Evolutionary conservation across 2,329 filamentous ascomycete species (phyloP), one percentile per base, ranked within the genome.

Genomic region (Colletotrichum shisoi): DNA sequence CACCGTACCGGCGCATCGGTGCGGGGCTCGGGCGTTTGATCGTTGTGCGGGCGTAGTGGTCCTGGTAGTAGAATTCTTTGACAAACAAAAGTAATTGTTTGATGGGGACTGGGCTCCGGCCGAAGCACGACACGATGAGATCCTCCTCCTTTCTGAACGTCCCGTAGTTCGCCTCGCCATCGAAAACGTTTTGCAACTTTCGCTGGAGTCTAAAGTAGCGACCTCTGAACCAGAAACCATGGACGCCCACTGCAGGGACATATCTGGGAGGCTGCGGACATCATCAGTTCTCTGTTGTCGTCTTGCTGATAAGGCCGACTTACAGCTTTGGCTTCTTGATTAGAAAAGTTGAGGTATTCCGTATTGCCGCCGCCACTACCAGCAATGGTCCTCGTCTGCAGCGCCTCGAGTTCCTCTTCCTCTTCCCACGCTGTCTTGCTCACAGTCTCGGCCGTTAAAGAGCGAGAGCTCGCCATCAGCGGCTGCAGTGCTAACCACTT

Each of bases 281-380:
- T 70, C n/a, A 69, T 70, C 21, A 69, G 42, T 61, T n/a, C 39
- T 4, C n/a, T 40, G 7, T 40, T 8, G 5, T 8, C 60, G 42
- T 12, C 19, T n/a, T 58, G 51, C 4, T 15, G 5, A 58, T 9
- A 24, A 24, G 27, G 19, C 12, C 13, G 6, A 74, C 80, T 73
- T 69, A 82, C 81, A 42, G 80, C 78, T 73, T 81, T 82, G 12
- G 84, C 83, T 68, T 85, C 83, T 68, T 87, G 83, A 68, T 83
- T 85, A 3, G 85, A 85, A 74, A 88, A 88, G 73, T 88, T 88
- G 57, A 87, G 81, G 71, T 84, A 86, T 61, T 73, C 74, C 37
- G 70, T 72, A 12, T 73, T 73, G 3, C 63, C 61, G n/a, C 76
- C 77, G 15, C 79, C 79, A 19, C 54, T 65, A 37, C 80, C 79